Conservation (phyloP, 2,329 filamentous ascomycete genomes). For the Pyrenochaeta sp. region DNA sequence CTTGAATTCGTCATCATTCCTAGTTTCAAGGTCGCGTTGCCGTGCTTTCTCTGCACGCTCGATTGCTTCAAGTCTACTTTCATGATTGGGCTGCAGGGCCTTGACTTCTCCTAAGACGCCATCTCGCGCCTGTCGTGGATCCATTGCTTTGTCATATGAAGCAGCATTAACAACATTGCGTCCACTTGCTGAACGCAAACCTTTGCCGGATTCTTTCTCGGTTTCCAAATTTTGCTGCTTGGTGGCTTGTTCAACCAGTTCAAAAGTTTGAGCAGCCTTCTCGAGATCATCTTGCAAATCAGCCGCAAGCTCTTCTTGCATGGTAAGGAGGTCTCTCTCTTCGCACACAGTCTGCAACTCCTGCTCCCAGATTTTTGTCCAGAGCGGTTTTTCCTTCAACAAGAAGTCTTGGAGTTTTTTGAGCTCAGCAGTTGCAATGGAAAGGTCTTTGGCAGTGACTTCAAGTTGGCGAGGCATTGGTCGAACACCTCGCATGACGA, state of each 20-base stretch:
- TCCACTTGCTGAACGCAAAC: conserved; percentile 60
- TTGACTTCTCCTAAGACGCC: conserved; percentile 91
- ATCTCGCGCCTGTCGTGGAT: conserved; percentile 87
- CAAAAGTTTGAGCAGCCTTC: conserved; percentile 92
- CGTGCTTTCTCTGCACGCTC: conserved; percentile 94
- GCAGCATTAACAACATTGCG: conserved; percentile 45
- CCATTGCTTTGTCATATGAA: conserved; percentile 59
- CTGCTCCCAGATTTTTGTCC: conserved; percentile 99
- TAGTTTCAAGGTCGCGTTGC: conserved; percentile 84
- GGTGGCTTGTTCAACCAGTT: conserved; percentile 95
- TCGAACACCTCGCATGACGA: conserved; percentile 89
- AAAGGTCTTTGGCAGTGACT: conserved; percentile 86
- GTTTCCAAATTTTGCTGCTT: conserved; percentile 91
- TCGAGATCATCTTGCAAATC: conserved; percentile 95
- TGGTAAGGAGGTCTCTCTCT: conserved; percentile 90
- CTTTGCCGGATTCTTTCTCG: conserved; percentile 59
- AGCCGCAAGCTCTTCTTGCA: conserved; percentile 93
- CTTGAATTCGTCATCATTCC: conserved; percentile 78
- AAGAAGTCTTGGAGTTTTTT: conserved; percentile 95
- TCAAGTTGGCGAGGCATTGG: conserved; percentile 91
- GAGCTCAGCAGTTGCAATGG: conserved; percentile 80
- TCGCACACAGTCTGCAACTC: conserved; percentile 95
- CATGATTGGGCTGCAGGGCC: conserved; percentile 92
- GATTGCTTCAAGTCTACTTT: conserved; percentile 91
- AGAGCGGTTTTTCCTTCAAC: conserved; percentile 89